Evolutionary conservation across 225 moss, liverwort and hornwort genomes (phyloP), one percentile per base, ranked within the genome.

Genomic region (Physcomitrium patens): DNA sequence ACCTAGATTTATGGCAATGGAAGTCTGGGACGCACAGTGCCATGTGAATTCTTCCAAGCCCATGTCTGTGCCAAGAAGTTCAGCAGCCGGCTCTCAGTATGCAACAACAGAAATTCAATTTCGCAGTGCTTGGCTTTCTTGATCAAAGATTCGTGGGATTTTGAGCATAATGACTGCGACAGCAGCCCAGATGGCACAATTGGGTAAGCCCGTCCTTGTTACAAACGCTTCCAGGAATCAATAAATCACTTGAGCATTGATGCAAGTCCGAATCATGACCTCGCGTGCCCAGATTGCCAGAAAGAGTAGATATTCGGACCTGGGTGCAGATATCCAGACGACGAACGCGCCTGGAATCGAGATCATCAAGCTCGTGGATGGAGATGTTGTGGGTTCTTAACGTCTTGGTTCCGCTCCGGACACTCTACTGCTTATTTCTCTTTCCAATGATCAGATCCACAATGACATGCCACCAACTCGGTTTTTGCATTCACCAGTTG

Each of bases 61-160:
- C n/a, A 48, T 50, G 15, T 16, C 28, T 4, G 46, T 46, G 84
- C 81, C 84, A 84, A 84, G 84, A 84, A 84, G 67, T 31, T 61
- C 18, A 37, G 31, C 31, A 4, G 31, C 1, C 31, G 23, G 52
- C 42, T 23, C 11, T 52, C 14, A 6, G 0, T 63, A 18, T 18
- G 54, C 68, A 57, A 78, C 73, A 75, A 72, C 78, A 37, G 81
- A 78, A 81, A 75, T 74, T 81, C 70, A 75, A 66, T 62, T 84
- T 51, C 10, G 28, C 27, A 12, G 9, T 46, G 43, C 27, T 8
- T 8, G 37, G 31, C 16, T 84, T n/a, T 84, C 80, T 80, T 84
- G 77, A 71, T 71, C 70, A 56, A 19, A 65, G 57, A 57, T 31
- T 28, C 19, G 46, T 22, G 51, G 47, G 70, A 69, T 61, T 61